These are phyloP conservation scores for Cordyceps sp. DNA, from an alignment of 2,329 filamentous ascomycete genomes.

Conservation along the genomic window DNA sequence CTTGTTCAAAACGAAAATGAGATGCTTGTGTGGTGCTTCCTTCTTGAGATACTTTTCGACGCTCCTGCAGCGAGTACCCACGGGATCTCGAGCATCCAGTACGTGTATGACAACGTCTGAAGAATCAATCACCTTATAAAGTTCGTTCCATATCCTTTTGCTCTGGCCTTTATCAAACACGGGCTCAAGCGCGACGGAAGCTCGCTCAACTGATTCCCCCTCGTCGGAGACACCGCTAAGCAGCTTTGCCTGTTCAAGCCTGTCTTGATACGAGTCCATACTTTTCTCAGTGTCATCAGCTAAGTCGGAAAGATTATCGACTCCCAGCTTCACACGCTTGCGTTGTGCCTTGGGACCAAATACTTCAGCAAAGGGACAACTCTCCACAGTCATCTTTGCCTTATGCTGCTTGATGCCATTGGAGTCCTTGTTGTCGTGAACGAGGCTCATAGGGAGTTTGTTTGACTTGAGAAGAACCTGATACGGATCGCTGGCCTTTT, in stretches of 20 bases:
- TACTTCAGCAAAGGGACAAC: conserved; percentile 67
- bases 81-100: conserved; percentile 73
- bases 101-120: conserved; percentile 95
- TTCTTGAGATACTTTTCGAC: conserved; percentile 79
- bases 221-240: conserved; percentile 53
- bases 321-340: conserved; percentile 79
- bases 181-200: conserved; percentile 55
- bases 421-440: conserved; percentile 58
- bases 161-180: conserved; percentile 92
- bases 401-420: conserved; percentile 85
- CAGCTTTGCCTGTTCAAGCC: conserved; percentile 61
- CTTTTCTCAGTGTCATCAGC: conserved; percentile 65
- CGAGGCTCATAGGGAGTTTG: conserved; percentile 90
- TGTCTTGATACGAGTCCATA: conserved; percentile 67
- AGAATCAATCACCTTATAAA: conserved; percentile 89
- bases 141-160: conserved; percentile 93
- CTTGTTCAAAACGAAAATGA: conserved; percentile 33
- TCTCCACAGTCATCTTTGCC: conserved; percentile 87
- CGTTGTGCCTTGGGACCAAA: conserved; percentile 89
- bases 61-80: conserved; percentile 70
- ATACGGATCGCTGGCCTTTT: conserved; percentile 80
- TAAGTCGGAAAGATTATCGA: conserved; percentile 66
- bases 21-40: conserved; percentile 90
- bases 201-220: conserved; percentile 29
- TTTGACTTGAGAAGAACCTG: conserved; percentile 92